A percentile compares a stretch with the other conserved stretches of the same genome.
These are phyloP conservation scores for Fusarium devonianum DNA, from an alignment of 2,329 filamentous ascomycete species.

Conservation along the genomic window DNA sequence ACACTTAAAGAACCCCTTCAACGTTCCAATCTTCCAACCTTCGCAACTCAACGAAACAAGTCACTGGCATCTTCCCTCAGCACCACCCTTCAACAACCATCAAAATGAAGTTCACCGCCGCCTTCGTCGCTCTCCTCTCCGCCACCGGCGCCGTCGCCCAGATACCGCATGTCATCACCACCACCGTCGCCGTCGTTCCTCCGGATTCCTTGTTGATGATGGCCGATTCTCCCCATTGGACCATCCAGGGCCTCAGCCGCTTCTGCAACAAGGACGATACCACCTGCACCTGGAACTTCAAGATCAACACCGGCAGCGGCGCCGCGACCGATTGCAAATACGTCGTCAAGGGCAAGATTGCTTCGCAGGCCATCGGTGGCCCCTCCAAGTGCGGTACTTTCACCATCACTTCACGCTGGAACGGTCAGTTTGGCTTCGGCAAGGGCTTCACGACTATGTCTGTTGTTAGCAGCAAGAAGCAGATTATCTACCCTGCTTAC, in stretches of 20 bases:
- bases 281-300: slow-evolving; percentile 51
- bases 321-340: slow-evolving; percentile 37
- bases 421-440: slow-evolving; percentile 58
- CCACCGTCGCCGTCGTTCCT: slow-evolving; percentile 41
- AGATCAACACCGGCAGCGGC: slow-evolving; percentile 52
- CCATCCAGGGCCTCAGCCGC: slow-evolving; percentile 48
- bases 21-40: too few relatives aligned
- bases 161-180: too few relatives aligned
- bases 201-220: slow-evolving; percentile 50
- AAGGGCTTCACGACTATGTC: slow-evolving; percentile 61
- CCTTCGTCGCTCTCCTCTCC: slow-evolving; percentile 46
- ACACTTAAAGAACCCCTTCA: too few relatives aligned
- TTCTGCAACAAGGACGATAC: slow-evolving; percentile 47
- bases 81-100: too few relatives aligned
- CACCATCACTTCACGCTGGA: slow-evolving; percentile 60
- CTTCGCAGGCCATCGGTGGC: slow-evolving; percentile 47
- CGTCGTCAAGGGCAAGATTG: slow-evolving; percentile 41
- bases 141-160: slow-evolving; percentile 45
- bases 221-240: slow-evolving; percentile 49
- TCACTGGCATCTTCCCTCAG: too few relatives aligned
- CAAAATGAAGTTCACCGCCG: slow-evolving; percentile 54
- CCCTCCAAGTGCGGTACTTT: slow-evolving; percentile 54
- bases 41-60: too few relatives aligned
- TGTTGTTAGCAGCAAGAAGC: slow-evolving; percentile 49
- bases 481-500: slow-evolving; percentile 59